phyloP scores from a whole-genome alignment of 1,139 yeast genomes.

The Sugiyamaella castrensis region DNA sequence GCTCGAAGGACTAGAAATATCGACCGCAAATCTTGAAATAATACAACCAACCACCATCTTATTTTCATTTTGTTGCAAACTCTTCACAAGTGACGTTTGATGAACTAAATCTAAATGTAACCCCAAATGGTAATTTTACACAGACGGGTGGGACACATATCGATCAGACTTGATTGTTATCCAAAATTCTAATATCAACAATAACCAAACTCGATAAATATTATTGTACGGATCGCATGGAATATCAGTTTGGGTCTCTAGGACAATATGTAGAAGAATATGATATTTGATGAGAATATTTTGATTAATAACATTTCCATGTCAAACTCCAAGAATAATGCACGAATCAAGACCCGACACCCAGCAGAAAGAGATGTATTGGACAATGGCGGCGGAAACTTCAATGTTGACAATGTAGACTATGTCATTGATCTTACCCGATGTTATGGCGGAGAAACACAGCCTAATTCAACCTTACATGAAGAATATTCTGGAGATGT shows the following conservation, averaged over 20 bases:
- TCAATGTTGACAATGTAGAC: slow-evolving; percentile 6
- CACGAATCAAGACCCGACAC: slow-evolving; percentile 4
- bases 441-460: slow-evolving; percentile 2
- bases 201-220: slow-evolving; percentile 2
- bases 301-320: slow-evolving; percentile 1
- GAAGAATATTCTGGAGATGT: slow-evolving; percentile 6
- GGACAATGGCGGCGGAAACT: slow-evolving; percentile 5
- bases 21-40: slow-evolving; percentile 2
- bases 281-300: slow-evolving; percentile 1
- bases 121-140: slow-evolving; percentile 5
- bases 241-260: slow-evolving; percentile 3
- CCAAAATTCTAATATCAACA: slow-evolving; percentile 2
- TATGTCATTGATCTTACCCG: slow-evolving; percentile 5
- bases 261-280: slow-evolving; percentile 6
- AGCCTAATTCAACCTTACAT: background rate
- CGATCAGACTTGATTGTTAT: background rate
- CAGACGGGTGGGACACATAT: slow-evolving; percentile 9
- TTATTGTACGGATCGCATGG: slow-evolving; percentile 8
- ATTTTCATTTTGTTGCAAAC: slow-evolving; percentile 4
- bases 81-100: slow-evolving; percentile 3
- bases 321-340: slow-evolving; percentile 2
- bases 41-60: slow-evolving; percentile 4
- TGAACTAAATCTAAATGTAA: slow-evolving; percentile 1
- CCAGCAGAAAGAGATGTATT: slow-evolving; percentile 4
- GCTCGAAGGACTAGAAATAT: slow-evolving; percentile 3